phyloP scores from a whole-genome alignment of 768 basidiomycete species.

The Phylloporus sp. region DNA sequence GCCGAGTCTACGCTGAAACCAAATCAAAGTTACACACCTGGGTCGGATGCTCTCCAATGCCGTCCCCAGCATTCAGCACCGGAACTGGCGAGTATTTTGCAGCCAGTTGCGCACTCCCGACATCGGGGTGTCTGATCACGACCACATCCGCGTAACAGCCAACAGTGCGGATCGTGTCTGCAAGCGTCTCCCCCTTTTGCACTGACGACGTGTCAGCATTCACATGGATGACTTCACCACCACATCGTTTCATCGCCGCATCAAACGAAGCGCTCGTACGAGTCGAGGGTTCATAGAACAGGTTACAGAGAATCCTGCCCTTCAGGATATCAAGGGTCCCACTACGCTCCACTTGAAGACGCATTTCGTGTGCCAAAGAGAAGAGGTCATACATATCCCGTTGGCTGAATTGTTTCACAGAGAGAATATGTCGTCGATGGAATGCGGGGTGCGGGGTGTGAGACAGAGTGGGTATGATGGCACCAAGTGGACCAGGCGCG shows the following conservation, averaged over 20 bases:
- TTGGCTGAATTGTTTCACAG: constrained; percentile 88
- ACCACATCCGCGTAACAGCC: constrained; percentile 95
- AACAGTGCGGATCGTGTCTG: constrained; percentile 90
- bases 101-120: constrained; percentile 92
- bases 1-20: background rate
- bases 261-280: constrained; percentile 95
- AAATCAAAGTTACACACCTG: constrained; percentile 51
- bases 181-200: constrained; percentile 86
- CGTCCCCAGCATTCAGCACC: constrained; percentile 95
- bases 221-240: constrained; percentile 90
- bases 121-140: constrained; percentile 89
- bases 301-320: constrained; percentile 83
- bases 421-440: constrained; percentile 88
- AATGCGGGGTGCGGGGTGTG: constrained; percentile 71
- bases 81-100: constrained; percentile 96
- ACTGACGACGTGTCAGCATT: constrained; percentile 81
- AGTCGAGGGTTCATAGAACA: constrained; percentile 98
- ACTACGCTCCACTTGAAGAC: constrained; percentile 88
- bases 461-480: constrained; percentile 14
- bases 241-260: constrained; percentile 97
- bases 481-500: constrained; percentile 6
- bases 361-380: constrained; percentile 94
- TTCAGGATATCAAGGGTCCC: constrained; percentile 84
- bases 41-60: constrained; percentile 95
- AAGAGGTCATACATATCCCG: constrained; percentile 92